Conservation (phyloP, 2,329 filamentous ascomycete genomes). For the Xenosphaeropsis pyriputrescens region DNA sequence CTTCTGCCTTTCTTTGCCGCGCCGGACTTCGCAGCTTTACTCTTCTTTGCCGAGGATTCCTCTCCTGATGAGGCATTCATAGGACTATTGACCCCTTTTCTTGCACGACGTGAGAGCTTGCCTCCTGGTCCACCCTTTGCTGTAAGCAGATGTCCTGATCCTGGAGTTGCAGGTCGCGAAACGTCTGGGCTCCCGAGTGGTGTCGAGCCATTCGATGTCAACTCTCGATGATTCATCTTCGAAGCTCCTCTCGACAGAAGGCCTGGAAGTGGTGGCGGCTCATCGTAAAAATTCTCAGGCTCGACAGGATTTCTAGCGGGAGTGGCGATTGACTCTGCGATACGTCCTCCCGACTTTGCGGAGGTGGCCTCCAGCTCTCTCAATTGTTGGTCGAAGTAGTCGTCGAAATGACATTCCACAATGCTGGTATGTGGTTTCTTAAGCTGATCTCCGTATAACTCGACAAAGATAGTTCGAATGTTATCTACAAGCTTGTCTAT, state of each 20-base stretch:
- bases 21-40: constrained; percentile 36
- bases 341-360: constrained; percentile 13
- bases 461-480: constrained; percentile 80
- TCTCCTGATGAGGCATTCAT: constrained; percentile 69
- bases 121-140: constrained; percentile 61
- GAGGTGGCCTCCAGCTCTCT: constrained; percentile 58
- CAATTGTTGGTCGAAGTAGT: constrained; percentile 90
- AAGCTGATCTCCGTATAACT: constrained; percentile 78
- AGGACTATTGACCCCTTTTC: constrained; percentile 46
- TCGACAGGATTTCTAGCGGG: constrained; percentile 9
- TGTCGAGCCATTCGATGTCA: constrained; percentile 38
- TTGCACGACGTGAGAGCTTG: constrained; percentile 68
- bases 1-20: constrained; percentile 70
- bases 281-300: constrained; percentile 20
- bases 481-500: constrained; percentile 94
- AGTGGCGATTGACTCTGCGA: constrained; percentile 11
- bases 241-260: constrained; percentile 14
- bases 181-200: constrained; percentile 57
- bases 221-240: constrained; percentile 14
- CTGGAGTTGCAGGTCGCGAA: constrained; percentile 68
- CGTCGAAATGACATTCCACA: constrained; percentile 74
- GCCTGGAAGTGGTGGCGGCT: constrained; percentile 31
- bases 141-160: constrained; percentile 50
- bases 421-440: constrained; percentile 66
- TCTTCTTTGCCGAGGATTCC: constrained; percentile 47